Base-by-base conservation (phyloP, 1,284 basidiomycete species). In the Ustilago bromivora region DNA sequence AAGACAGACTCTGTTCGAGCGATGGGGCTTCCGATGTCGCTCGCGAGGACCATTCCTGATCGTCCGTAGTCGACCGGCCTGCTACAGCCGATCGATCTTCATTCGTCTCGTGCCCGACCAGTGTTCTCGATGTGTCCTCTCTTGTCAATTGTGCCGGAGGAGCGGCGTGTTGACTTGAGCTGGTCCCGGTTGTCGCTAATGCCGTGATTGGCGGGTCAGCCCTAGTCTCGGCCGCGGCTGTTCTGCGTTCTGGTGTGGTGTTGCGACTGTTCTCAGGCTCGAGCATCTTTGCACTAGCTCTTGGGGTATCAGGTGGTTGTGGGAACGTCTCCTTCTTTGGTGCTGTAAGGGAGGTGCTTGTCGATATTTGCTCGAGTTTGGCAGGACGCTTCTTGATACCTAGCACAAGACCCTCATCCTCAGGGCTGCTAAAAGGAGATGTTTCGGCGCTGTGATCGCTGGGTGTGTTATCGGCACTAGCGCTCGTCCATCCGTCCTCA, bases 401-500 rank as follows among this genome's bases (percentile, higher is more conserved):
- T 23, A 82, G n/a, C 19, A 78, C 55, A 4, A 81, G 66, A 3
- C 71, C 80, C n/a, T 79, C 79, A 19, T 81, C 79, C 19, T 47
- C 61, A 13, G 66, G 70, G 46, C 73, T 80, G 56, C 68, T 72
- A 31, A 66, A 65, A 5, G 76, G 65, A 40, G 67, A 71, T 2
- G 35, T 36, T n/a, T 70, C 61, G 11, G 56, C 60, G 51, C 66
- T 68, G 66, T 60, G 66, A 34, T 67, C 70, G 54, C 71, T 78
- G 10, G 78, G 58, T 0, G 74, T 75, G 40, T 71, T 74, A 19
- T 71, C 68, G 9, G 66, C 71, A 56, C 75, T 75, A 1, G 76
- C 70, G 32, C 79, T 81, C 35, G 77, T 76, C 80, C 80, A 81
- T 31, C 80, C 80, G 23, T 81, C 74, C 15, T 81, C 78, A 13